phyloP scores from a whole-genome alignment of 2,329 filamentous ascomycete species.

The Botrytis aclada region DNA sequence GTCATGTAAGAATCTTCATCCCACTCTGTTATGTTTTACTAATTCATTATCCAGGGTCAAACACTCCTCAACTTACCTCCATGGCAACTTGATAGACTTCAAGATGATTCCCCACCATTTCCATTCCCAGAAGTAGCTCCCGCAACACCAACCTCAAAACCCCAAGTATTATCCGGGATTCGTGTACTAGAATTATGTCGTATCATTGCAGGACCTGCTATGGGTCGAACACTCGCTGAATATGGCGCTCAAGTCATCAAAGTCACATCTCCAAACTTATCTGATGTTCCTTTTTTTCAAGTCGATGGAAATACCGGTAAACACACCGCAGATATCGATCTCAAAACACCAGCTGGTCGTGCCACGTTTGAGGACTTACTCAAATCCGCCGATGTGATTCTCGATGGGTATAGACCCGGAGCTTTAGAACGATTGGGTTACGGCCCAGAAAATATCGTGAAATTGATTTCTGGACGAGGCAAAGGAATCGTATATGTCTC shows the following conservation, averaged over 20 bases:
- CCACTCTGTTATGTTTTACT: neutral
- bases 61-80: conserved; percentile 42
- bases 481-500: conserved; percentile 66
- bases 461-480: conserved; percentile 51
- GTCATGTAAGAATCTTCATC: conserved; percentile 45
- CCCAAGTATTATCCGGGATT: conserved; percentile 51
- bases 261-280: conserved; percentile 64
- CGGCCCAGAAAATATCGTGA: conserved; percentile 51
- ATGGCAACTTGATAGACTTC: conserved; percentile 50
- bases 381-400: conserved; percentile 60
- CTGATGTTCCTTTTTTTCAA: conserved; percentile 70
- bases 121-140: conserved; percentile 39
- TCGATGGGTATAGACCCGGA: conserved; percentile 68
- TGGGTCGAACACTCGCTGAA: conserved; percentile 68
- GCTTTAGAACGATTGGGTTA: conserved; percentile 63
- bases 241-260: conserved; percentile 74
- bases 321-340: conserved; percentile 60
- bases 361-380: conserved; percentile 57
- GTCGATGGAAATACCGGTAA: conserved; percentile 72
- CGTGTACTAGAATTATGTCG: conserved; percentile 73
- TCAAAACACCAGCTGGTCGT: conserved; percentile 54
- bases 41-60: conserved; percentile 37
- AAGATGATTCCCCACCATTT: conserved; percentile 43
- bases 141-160: conserved; percentile 23
- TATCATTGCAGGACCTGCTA: conserved; percentile 72